These are phyloP conservation scores for Pythium brachiatum DNA, from an alignment of 352 stramenopile genomes.

Conservation along the genomic window DNA sequence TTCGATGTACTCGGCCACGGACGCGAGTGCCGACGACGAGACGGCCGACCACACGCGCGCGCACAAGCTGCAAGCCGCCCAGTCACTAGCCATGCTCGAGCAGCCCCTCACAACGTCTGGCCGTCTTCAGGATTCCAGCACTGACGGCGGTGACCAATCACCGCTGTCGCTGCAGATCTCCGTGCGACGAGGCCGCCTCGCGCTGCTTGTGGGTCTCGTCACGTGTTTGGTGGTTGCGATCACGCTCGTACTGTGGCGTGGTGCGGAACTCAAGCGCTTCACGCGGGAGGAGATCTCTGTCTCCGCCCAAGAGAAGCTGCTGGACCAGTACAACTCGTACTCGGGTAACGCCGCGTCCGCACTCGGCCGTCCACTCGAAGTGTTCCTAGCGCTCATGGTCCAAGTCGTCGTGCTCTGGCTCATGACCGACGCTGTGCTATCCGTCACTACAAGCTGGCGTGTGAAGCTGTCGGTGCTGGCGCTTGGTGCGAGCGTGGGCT, in stretches of 20 bases:
- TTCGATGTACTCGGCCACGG: no score
- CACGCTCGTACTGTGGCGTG: neutral
- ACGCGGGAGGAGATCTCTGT: neutral
- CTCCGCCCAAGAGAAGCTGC: constrained; percentile 3
- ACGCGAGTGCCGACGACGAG: no score
- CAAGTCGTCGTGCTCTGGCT: neutral
- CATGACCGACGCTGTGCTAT: no score
- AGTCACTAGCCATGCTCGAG: no score
- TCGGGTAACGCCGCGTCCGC: neutral
- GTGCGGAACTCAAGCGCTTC: neutral
- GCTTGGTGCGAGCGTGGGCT: neutral
- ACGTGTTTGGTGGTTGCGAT: neutral
- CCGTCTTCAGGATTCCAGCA: no score
- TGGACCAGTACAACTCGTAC: constrained; percentile 12
- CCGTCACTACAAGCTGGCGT: no score
- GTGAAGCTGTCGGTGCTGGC: no score
- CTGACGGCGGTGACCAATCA: no score
- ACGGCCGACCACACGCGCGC: no score
- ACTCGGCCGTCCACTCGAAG: neutral
- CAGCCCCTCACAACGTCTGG: no score
- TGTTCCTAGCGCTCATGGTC: neutral
- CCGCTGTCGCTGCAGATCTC: neutral
- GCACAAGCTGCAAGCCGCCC: no score
- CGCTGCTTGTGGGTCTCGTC: neutral
- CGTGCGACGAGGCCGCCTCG: neutral